Base-by-base conservation (phyloP, 208 protist genomes). In the Leishmania aethiopica region DNA sequence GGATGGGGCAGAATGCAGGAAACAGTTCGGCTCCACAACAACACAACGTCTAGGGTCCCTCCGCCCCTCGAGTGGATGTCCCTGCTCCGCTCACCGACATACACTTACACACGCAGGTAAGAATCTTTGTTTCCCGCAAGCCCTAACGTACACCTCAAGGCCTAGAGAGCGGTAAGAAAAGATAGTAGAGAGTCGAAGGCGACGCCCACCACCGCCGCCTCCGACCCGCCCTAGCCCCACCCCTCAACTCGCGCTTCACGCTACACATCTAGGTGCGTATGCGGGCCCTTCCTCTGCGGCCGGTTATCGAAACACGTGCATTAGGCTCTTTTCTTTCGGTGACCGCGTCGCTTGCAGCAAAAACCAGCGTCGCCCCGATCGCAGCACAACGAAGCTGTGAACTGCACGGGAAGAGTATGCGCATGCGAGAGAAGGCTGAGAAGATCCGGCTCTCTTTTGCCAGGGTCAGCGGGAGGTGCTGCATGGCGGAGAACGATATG, bases 401-500 rank as follows among this genome's bases (percentile, higher is more conserved):
- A 28, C 59, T 64, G 11, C 59, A 35, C 28, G 1, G 10, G 10
- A 35, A 35, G 28, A 25, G 55, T 59, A 22, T 59, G 60, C 78
- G 69, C 77, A 85, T 71, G 49, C 62, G 71, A 10, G 77, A n/a
- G 75, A 85, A 60, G 19, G 71, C 67, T 0, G 77, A 77, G 4
- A 69, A 69, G n/a, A 81, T 75, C 35, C 74, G 77, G 35, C 77
- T 49, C 37, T 85, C 81, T 47, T 75, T 70, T 25, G 71, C 77
- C 45, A 85, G 40, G 60, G 77, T 74, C 71, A 85, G 77, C n/a
- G 77, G 72, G 57, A 81, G 77, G 5, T 71, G 82, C 47, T 69
- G 71, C 82, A 81, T 81, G n/a, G 82, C 77, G 11, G 78, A 51
- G 47, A 85, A 81, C 32, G 60, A 70, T 71, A 85, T 85, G 17